Conservation (phyloP, 2,329 filamentous ascomycete species). For the Rhinocladiella mackenziei region DNA sequence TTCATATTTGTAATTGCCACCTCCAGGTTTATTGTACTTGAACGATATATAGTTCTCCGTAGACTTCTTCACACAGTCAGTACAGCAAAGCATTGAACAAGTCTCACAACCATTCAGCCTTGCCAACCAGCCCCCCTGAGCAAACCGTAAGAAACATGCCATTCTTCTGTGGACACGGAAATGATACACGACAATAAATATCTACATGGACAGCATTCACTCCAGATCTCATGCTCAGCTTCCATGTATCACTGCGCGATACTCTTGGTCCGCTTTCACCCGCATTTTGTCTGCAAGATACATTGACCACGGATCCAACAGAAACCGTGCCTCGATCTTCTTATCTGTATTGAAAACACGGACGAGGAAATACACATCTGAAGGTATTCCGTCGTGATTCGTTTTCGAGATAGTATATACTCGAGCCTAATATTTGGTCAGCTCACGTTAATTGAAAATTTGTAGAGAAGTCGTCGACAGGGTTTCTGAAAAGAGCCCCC, state of each 20-base stretch:
- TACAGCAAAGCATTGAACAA: no score
- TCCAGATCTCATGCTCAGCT: neutral
- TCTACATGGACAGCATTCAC: no score
- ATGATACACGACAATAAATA: no score
- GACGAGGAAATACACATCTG: conserved; percentile 7
- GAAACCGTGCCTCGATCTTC: conserved; percentile 1
- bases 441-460: neutral
- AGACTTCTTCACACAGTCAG: no score
- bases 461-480: no score
- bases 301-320: conserved; percentile 7
- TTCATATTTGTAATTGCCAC: conserved; percentile 3
- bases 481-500: no score
- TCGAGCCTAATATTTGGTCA: conserved; percentile 4
- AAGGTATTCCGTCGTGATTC: neutral
- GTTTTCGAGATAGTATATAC: conserved; percentile 2
- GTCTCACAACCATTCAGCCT: no score
- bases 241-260: neutral
- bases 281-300: conserved; percentile 3
- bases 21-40: no score
- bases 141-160: no score
- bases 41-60: no score
- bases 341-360: conserved; percentile 3
- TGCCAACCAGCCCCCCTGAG: no score
- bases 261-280: conserved; percentile 6
- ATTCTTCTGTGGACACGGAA: no score